A percentile compares a stretch with the other conserved stretches of the same genome.
These are phyloP conservation scores for Macrophomina phaseolina DNA, from an alignment of 2,329 filamentous ascomycete species.

Conservation along the genomic window DNA sequence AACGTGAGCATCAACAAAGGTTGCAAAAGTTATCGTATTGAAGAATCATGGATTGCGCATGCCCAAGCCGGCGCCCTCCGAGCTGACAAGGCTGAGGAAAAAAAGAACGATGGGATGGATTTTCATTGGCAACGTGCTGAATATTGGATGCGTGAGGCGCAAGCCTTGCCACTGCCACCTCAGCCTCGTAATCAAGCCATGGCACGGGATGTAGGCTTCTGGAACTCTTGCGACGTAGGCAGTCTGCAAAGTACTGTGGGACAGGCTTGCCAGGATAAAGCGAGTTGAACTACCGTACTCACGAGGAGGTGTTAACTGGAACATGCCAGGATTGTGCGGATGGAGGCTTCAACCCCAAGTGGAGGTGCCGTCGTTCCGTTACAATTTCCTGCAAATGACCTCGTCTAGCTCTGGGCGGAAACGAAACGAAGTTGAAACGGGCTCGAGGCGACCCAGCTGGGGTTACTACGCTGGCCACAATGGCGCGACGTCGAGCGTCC, in stretches of 20 bases:
- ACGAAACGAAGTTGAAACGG: conserved; percentile 1
- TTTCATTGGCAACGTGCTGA: conserved; percentile 11
- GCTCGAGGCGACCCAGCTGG: conserved; percentile 1
- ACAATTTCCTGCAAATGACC: not conserved
- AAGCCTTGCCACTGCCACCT: conserved; percentile 20
- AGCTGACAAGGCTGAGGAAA: conserved; percentile 19
- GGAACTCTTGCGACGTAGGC: not conserved
- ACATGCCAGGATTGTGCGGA: not conserved
- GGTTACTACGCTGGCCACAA: conserved; percentile 15
- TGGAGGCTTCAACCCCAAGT: not conserved
- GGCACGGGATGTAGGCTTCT: conserved; percentile 4
- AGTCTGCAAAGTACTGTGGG: not conserved
- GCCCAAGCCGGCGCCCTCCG: conserved; percentile 5
- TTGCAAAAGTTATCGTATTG: conserved; percentile 1
- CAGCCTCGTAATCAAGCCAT: conserved; percentile 15
- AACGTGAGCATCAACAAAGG: not conserved
- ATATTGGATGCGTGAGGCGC: conserved; percentile 18
- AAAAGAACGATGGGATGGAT: not conserved
- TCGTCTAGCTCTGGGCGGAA: not conserved
- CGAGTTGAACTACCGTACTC: not conserved
- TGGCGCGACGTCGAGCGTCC: not conserved
- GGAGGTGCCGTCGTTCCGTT: conserved; percentile 5
- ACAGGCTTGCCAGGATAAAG: not conserved
- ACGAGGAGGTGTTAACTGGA: not conserved
- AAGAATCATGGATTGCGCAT: conserved; percentile 11